Base-by-base conservation (phyloP, 805 yeast genomes). In the Nakazawaea wyomingensis region DNA sequence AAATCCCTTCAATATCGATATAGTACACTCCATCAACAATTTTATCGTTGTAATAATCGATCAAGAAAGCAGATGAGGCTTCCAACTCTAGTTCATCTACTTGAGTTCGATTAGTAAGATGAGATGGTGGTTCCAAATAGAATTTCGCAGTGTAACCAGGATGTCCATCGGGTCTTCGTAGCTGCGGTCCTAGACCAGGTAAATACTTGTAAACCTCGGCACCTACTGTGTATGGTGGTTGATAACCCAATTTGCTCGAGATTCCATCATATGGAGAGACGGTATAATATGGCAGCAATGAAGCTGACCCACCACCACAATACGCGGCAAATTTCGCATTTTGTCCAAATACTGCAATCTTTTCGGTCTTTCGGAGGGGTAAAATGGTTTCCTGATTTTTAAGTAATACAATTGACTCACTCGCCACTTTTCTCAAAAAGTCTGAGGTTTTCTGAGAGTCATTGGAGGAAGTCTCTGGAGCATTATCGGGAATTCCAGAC, bases 221-320 rank as follows among this genome's bases (percentile, higher is more conserved):
- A 41, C 46, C 43, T 28, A 39, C 17, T 14, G 43, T 16, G 26
- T 39, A 46, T 5, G 37, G 33, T 4, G 38, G 40, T 10, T 29
- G 32, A 0, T 28, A 14, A 33, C 50, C 53, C 17, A 44, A 18
- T 34, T 42, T 45, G 11, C 54, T 47, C 5, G 56, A 42, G 41
- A 75, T 68, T 17, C 74, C 78, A 14, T 72, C 72, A 41, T 54
- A 69, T 7, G 78, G 78, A 16, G 75, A 57, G 9, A 72, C 63
- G 14, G 65, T 57, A 54, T 74, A 71, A 52, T 71, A 65, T 6
- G 76, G 66, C 27, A 57, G 54, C 50, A 74, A 57, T 4, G 75
- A 60, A 27, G 80, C 80, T 28, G 79, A 73, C n/a, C 81, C 81
- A 50, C 81, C 81, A 43, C 81, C 80, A 24, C 78, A 69, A 50